Evolutionary conservation across 1,139 yeast species (phyloP).

Genomic region (Suhomyces bribrorum): DNA sequence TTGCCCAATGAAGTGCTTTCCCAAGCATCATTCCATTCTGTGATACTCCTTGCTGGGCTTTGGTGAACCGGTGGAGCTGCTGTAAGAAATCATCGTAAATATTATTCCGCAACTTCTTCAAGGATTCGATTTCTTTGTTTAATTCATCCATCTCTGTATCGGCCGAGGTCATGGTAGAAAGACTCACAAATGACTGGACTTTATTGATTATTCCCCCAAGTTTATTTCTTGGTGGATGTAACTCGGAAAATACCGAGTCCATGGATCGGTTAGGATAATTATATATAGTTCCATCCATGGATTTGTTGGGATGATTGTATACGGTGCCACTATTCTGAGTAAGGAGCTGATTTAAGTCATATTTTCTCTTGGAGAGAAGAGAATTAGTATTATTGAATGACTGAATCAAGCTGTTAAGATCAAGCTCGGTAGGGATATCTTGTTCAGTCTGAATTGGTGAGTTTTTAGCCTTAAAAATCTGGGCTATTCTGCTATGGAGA

Average conservation of each 20-base stretch:
- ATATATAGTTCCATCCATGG: constrained; percentile 14
- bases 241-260: background rate
- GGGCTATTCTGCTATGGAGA: constrained; percentile 12
- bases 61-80: constrained; percentile 18
- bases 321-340: constrained; percentile 29
- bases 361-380: constrained; percentile 34
- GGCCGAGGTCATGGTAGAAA: constrained; percentile 21
- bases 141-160: constrained; percentile 35
- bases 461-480: constrained; percentile 2
- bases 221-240: constrained; percentile 8
- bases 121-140: constrained; percentile 36
- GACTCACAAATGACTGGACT: constrained; percentile 46
- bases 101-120: constrained; percentile 27
- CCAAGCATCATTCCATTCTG: constrained; percentile 2
- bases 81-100: constrained; percentile 34
- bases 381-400: constrained; percentile 43
- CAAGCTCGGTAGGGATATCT: constrained; percentile 16
- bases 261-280: background rate
- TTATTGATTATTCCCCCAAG: constrained; percentile 35
- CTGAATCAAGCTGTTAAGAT: constrained; percentile 34
- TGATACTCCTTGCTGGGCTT: constrained; percentile 1
- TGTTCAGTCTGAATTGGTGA: background rate
- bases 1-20: constrained; percentile 15
- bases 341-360: constrained; percentile 30
- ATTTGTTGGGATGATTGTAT: constrained; percentile 23